Evolutionary conservation across 257 asterid species (phyloP), one percentile per base, ranked within the genome.

Genomic region (Avicennia marina): DNA sequence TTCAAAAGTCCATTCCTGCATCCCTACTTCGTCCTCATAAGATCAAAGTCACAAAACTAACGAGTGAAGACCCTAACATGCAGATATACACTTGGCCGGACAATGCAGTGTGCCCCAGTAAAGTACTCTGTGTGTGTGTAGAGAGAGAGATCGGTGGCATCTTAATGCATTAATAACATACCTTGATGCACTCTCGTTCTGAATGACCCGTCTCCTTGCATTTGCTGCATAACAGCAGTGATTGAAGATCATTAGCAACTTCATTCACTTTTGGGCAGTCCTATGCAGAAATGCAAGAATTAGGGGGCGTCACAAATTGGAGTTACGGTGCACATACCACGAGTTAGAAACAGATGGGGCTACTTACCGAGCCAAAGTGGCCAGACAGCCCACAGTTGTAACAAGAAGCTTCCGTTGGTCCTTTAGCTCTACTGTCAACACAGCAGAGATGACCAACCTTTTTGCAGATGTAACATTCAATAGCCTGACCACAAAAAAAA

Each of bases 371-470:
- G 57, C 80, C 80, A 25, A 22, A 49, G 53, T 81, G 85, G 40
- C 72, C 76, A 15, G 57, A 54, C 69, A 52, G 40, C 72, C 88
- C 88, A 56, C 85, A 81, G 7, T 16, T 45, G 69, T 64, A 81
- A 57, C 85, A 81, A 9, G 85, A 78, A 46, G 67, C 69, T 46
- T n/a, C 54, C 19, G 3, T 61, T 29, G 65, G 49, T 60, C 65
- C 67, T 51, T 72, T 66, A n/a, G 22, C 29, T 62, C 16, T 70
- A 48, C 49, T 43, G 6, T 64, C 69, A 25, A 12, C 54, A 51
- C 88, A 81, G 64, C 80, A 77, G 54, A 75, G 78, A 56, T 81
- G 82, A 39, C 85, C 88, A 54, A 63, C 64, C 34, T 62, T 56
- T 43, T 62, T 64, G 68, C 88, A 81, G 24, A 67, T 32, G 32